Evolutionary conservation across 169 alveolate species (phyloP).

Genomic region (Fabrea salina): DNA sequence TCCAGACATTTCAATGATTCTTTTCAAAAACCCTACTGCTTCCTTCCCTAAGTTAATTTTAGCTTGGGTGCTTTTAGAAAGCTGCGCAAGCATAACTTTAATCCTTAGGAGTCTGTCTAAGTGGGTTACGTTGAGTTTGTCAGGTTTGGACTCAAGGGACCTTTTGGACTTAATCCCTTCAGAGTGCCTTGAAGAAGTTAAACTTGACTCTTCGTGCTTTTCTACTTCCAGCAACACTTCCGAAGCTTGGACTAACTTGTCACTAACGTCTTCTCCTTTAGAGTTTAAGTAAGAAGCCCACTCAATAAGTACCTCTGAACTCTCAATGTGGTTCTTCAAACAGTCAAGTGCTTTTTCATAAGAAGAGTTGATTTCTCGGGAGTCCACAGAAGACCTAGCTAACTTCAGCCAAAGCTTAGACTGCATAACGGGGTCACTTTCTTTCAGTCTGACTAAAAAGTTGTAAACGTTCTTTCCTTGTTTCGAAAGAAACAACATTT

Average conservation of each 20-base stretch:
- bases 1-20: slow-evolving; percentile 35
- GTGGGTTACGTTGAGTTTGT: slow-evolving; percentile 64
- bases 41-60: slow-evolving; percentile 62
- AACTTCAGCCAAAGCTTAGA: slow-evolving; percentile 77
- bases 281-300: slow-evolving; percentile 72
- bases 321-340: slow-evolving; percentile 42
- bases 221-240: slow-evolving; percentile 75
- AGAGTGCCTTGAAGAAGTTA: slow-evolving; percentile 39
- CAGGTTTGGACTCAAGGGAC: slow-evolving; percentile 19
- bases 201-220: slow-evolving; percentile 49
- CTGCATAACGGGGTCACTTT: slow-evolving; percentile 67
- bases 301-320: slow-evolving; percentile 70
- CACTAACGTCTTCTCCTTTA: slow-evolving; percentile 69
- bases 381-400: slow-evolving; percentile 65
- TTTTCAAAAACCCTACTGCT: slow-evolving; percentile 66
- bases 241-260: slow-evolving; percentile 63
- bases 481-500: slow-evolving; percentile 68
- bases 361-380: slow-evolving; percentile 61
- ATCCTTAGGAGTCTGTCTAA: slow-evolving; percentile 71
- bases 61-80: slow-evolving; percentile 59
- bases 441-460: slow-evolving; percentile 66
- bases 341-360: slow-evolving; percentile 70
- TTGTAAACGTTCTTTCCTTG: slow-evolving; percentile 74
- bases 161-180: slow-evolving; percentile 36
- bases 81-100: slow-evolving; percentile 67